Percentiles rank a stretch among this genome's conserved stretches.
Evolutionary conservation across 257 asterid species (phyloP).

Genomic region (Eustoma russellianum): DNA sequence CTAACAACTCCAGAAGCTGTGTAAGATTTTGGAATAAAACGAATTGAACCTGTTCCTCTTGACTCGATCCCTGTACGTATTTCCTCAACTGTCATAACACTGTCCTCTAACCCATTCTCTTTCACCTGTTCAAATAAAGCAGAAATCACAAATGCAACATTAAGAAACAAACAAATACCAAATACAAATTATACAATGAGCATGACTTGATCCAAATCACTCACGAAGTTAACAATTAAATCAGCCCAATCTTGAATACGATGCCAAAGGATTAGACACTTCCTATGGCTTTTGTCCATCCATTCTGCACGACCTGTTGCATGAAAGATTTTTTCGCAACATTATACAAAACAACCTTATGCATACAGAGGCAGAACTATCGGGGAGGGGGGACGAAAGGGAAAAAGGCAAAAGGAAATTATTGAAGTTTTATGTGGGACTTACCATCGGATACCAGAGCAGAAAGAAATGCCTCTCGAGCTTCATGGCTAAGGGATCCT

Average conservation of each 20-base stretch:
- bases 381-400: too few relatives aligned
- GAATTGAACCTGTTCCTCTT: conserved; percentile 64
- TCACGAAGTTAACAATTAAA: conserved; percentile 56
- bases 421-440: neutral
- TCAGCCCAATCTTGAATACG: conserved; percentile 93
- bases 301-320: conserved; percentile 86
- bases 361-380: neutral
- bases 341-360: neutral
- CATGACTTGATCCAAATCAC: conserved; percentile 15
- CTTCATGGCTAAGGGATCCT: conserved; percentile 97
- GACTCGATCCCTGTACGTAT: conserved; percentile 82
- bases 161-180: conserved; percentile 1
- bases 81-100: conserved; percentile 88
- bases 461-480: conserved; percentile 73
- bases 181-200: neutral
- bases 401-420: conserved; percentile 4
- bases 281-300: conserved; percentile 77
- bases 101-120: conserved; percentile 82
- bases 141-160: neutral
- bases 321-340: conserved; percentile 3
- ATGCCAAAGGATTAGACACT: conserved; percentile 86
- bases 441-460: conserved; percentile 79
- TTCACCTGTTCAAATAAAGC: conserved; percentile 36
- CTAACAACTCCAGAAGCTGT: neutral
- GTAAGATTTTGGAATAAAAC: neutral